Evolutionary conservation across 163 green algal genomes (phyloP).

Genomic region (Volvox carteri): DNA sequence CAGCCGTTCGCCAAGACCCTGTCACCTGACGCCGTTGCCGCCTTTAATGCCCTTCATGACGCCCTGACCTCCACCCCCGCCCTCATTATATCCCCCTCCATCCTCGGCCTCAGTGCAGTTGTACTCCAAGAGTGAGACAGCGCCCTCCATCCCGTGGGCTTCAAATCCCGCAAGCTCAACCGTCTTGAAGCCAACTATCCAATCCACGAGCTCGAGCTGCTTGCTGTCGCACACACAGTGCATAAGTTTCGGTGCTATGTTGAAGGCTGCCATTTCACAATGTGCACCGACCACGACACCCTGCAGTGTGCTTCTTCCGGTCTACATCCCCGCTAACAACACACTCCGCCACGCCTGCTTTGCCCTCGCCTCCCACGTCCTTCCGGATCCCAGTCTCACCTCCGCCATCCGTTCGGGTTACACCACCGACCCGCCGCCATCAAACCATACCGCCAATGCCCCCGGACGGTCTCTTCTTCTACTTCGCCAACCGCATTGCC

Average conservation of each 20-base stretch:
- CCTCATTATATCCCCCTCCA: neutral
- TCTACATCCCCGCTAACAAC: too few species aligned
- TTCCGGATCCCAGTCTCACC: constrained; percentile 9
- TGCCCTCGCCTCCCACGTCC: constrained; percentile 43
- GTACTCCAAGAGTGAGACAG: neutral
- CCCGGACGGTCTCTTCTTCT: too few species aligned
- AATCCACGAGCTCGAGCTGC: neutral
- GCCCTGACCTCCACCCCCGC: neutral
- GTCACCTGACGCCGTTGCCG: neutral
- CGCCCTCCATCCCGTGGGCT: neutral
- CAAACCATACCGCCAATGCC: too few species aligned
- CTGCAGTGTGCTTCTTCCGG: neutral
- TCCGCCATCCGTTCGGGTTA: constrained; percentile 38
- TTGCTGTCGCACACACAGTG: constrained; percentile 3
- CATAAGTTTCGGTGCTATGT: constrained; percentile 38
- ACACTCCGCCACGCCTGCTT: neutral
- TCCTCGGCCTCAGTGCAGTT: neutral
- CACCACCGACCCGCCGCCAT: constrained; percentile 38
- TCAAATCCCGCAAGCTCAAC: neutral
- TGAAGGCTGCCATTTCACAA: constrained; percentile 48
- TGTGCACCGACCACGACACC: constrained; percentile 69
- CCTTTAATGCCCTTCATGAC: neutral
- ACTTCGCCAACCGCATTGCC: too few species aligned
- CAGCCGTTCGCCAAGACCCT: neutral
- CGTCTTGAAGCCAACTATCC: neutral